These are phyloP conservation scores for Amanita fuliginea DNA, from an alignment of 768 basidiomycete species.

Conservation along the genomic window DNA sequence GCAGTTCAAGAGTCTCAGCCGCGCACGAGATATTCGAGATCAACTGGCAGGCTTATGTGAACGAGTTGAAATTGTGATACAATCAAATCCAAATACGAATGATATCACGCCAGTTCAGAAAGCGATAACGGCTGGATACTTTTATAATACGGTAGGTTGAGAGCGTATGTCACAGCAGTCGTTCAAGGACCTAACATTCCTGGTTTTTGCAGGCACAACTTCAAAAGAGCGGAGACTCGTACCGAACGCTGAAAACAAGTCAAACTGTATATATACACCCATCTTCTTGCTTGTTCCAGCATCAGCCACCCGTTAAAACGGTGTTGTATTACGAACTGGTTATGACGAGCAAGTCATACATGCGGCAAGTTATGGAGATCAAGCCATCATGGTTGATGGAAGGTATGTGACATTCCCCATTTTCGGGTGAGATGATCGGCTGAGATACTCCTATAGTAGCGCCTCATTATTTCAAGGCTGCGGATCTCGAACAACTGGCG, in stretches of 20 bases:
- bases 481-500: conserved; percentile 70
- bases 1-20: conserved; percentile 88
- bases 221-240: conserved; percentile 94
- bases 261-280: conserved; percentile 98
- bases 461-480: conserved; percentile 90
- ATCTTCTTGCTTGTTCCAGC: conserved; percentile 89
- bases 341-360: conserved; percentile 95
- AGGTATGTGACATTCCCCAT: conserved; percentile 37
- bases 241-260: conserved; percentile 91
- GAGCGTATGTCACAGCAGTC: background rate
- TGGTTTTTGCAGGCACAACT: conserved; percentile 55
- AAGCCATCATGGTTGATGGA: conserved; percentile 92
- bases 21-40: conserved; percentile 93
- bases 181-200: background rate
- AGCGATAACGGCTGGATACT: conserved; percentile 90
- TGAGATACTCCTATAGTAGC: conserved; percentile 48
- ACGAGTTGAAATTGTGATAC: conserved; percentile 87
- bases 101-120: conserved; percentile 93
- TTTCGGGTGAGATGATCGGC: conserved; percentile 2
- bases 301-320: conserved; percentile 87
- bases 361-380: conserved; percentile 97
- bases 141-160: conserved; percentile 76
- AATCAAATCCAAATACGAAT: conserved; percentile 82
- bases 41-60: conserved; percentile 94
- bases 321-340: conserved; percentile 95